Conservation (phyloP, 2,329 filamentous ascomycete species). For the Stachybotrys chartarum region DNA sequence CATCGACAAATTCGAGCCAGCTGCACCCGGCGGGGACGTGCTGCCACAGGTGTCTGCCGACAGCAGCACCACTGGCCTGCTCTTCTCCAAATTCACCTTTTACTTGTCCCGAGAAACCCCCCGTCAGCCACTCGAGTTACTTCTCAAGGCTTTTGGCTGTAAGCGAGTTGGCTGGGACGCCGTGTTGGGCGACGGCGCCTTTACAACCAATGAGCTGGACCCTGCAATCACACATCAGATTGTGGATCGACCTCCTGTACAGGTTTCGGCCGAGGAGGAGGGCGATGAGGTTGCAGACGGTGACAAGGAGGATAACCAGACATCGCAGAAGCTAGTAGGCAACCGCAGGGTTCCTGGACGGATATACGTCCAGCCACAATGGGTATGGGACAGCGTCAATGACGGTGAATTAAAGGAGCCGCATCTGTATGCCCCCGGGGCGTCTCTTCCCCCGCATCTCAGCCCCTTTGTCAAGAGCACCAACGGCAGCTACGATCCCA, state of each 20-base stretch:
- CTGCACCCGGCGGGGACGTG: constrained; percentile 76
- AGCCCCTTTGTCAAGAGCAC: constrained; percentile 91
- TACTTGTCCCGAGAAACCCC: constrained; percentile 93
- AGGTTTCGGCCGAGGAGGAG: constrained; percentile 44
- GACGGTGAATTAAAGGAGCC: constrained; percentile 81
- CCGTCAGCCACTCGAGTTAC: constrained; percentile 82
- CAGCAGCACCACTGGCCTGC: constrained; percentile 59
- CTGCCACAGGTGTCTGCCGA: constrained; percentile 70
- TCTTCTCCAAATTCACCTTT: constrained; percentile 86
- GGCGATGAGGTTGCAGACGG: constrained; percentile 10
- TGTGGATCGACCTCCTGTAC: constrained; percentile 78
- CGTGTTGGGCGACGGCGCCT: constrained; percentile 84
- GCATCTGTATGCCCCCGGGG: constrained; percentile 83
- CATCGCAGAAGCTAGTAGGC: constrained; percentile 45
- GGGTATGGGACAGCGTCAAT: constrained; percentile 97
- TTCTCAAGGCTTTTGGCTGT: constrained; percentile 90
- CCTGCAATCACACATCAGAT: constrained; percentile 92
- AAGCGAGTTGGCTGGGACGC: constrained; percentile 93
- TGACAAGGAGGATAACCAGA: constrained; percentile 54
- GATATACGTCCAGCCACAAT: constrained; percentile 92
- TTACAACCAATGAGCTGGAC: constrained; percentile 82
- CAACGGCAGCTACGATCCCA: constrained; percentile 87
- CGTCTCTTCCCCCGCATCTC: constrained; percentile 84
- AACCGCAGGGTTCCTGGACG: constrained; percentile 82
- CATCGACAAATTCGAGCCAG: constrained; percentile 88